phyloP scores from a whole-genome alignment of 2,329 filamentous ascomycete genomes.

The Alternaria triticina region DNA sequence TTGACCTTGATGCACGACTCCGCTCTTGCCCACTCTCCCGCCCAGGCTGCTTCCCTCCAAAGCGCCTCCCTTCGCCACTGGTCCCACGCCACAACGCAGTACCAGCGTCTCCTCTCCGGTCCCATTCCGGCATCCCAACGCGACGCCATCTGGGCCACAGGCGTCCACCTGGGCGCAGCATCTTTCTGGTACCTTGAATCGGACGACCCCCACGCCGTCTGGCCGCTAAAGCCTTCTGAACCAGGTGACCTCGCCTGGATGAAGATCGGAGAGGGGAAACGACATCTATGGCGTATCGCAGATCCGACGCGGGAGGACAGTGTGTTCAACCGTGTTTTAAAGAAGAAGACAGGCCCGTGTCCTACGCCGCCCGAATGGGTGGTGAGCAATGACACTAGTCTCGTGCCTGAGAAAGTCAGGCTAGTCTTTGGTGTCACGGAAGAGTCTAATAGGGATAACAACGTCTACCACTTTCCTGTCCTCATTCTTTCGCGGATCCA shows the following conservation, averaged over 20 bases:
- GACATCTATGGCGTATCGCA: constrained; percentile 59
- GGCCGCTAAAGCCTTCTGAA: constrained; percentile 60
- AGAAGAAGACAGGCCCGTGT: constrained; percentile 20
- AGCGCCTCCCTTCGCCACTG: constrained; percentile 52
- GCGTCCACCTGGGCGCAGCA: constrained; percentile 56
- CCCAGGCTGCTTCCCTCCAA: constrained; percentile 42
- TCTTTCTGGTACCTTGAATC: constrained; percentile 56
- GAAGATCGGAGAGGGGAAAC: constrained; percentile 63
- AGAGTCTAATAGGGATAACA: constrained; percentile 24
- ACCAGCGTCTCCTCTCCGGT: constrained; percentile 52
- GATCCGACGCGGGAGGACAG: constrained; percentile 58
- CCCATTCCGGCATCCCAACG: constrained; percentile 49
- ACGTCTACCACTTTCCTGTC: constrained; percentile 38
- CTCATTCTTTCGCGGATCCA: constrained; percentile 51
- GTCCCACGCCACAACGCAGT: constrained; percentile 57
- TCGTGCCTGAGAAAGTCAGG: constrained; percentile 45
- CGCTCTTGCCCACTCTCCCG: constrained; percentile 37
- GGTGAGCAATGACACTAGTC: not conserved
- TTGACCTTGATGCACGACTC: constrained; percentile 63
- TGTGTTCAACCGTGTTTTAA: constrained; percentile 50
- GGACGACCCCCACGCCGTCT: constrained; percentile 54
- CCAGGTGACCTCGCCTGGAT: constrained; percentile 64
- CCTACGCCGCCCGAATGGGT: constrained; percentile 18
- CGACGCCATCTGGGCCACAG: constrained; percentile 57
- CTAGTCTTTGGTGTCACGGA: constrained; percentile 34